phyloP scores from a whole-genome alignment of 768 basidiomycete genomes.

The Wakefieldia striispora region DNA sequence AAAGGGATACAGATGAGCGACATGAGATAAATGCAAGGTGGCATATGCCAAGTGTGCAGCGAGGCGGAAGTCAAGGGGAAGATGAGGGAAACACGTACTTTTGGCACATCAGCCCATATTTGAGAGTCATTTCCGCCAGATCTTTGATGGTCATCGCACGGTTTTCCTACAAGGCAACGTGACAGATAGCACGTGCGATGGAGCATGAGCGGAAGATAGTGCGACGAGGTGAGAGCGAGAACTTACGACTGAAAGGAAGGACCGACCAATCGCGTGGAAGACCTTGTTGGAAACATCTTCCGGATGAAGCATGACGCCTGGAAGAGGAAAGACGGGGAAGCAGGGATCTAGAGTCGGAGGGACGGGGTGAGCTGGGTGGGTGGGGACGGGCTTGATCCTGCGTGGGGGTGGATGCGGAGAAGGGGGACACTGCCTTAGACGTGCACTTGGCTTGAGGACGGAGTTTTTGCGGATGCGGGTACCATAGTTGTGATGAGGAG shows the following conservation, averaged over 20 bases:
- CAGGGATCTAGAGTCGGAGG: slow-evolving; percentile 16
- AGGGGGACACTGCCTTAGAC: slow-evolving; percentile 46
- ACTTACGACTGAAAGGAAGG: slow-evolving; percentile 72
- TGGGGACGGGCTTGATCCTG: slow-evolving; percentile 32
- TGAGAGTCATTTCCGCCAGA: slow-evolving; percentile 67
- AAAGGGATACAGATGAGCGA: slow-evolving; percentile 4
- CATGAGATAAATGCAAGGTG: slow-evolving; percentile 13
- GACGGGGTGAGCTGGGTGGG: slow-evolving; percentile 20
- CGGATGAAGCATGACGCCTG: slow-evolving; percentile 64
- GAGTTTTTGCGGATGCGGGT: slow-evolving; percentile 55
- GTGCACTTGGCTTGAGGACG: slow-evolving; percentile 49
- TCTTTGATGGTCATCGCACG: slow-evolving; percentile 87
- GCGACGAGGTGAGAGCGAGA: neutral
- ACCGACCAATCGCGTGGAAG: slow-evolving; percentile 68
- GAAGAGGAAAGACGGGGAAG: slow-evolving; percentile 54
- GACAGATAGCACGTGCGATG: slow-evolving; percentile 17
- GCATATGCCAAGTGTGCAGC: slow-evolving; percentile 2
- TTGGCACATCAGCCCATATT: slow-evolving; percentile 67
- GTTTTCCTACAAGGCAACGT: slow-evolving; percentile 51
- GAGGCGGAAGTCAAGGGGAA: slow-evolving; percentile 5
- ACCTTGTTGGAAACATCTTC: slow-evolving; percentile 74
- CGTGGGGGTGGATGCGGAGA: slow-evolving; percentile 33
- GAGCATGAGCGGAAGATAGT: slow-evolving; percentile 15
- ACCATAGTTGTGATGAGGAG: slow-evolving; percentile 43
- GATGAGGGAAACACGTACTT: slow-evolving; percentile 49